Conservation (phyloP, 2,329 filamentous ascomycete genomes). For the Pseudogymnoascus sp. region DNA sequence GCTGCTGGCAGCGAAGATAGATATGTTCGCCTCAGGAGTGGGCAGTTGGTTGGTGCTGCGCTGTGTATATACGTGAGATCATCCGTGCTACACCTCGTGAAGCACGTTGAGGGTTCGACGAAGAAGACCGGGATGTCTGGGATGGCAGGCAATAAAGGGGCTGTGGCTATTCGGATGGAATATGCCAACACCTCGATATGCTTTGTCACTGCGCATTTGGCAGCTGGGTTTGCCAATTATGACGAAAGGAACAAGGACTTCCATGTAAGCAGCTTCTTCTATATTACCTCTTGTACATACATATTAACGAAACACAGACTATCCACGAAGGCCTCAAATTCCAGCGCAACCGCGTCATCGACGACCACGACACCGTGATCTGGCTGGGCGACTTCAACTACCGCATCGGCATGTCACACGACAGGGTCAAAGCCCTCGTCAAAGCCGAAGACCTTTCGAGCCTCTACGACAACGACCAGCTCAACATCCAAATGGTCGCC, state of each 20-base stretch:
- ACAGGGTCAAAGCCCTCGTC: slow-evolving; percentile 68
- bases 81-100: slow-evolving; percentile 70
- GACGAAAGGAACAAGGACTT: slow-evolving; percentile 95
- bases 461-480: slow-evolving; percentile 86
- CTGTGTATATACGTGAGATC: slow-evolving; percentile 84
- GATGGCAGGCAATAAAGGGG: slow-evolving; percentile 96
- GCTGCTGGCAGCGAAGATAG: slow-evolving; percentile 54
- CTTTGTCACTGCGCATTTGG: slow-evolving; percentile 92
- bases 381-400: slow-evolving; percentile 99
- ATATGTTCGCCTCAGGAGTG: slow-evolving; percentile 84
- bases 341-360: slow-evolving; percentile 81
- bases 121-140: slow-evolving; percentile 94
- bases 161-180: slow-evolving; percentile 91
- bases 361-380: slow-evolving; percentile 82
- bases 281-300: neutral
- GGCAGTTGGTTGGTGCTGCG: slow-evolving; percentile 89
- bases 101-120: slow-evolving; percentile 91
- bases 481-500: slow-evolving; percentile 94
- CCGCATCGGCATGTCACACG: slow-evolving; percentile 75
- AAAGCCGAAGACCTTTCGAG: slow-evolving; percentile 64
- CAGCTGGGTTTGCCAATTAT: slow-evolving; percentile 92
- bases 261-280: slow-evolving; percentile 42
- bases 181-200: slow-evolving; percentile 89
- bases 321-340: slow-evolving; percentile 73
- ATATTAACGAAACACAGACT: slow-evolving; percentile 14